Percentiles rank a stretch among this genome's conserved stretches.
phyloP scores from a whole-genome alignment of 768 basidiomycete genomes.

The Cytidiella melzeri region DNA sequence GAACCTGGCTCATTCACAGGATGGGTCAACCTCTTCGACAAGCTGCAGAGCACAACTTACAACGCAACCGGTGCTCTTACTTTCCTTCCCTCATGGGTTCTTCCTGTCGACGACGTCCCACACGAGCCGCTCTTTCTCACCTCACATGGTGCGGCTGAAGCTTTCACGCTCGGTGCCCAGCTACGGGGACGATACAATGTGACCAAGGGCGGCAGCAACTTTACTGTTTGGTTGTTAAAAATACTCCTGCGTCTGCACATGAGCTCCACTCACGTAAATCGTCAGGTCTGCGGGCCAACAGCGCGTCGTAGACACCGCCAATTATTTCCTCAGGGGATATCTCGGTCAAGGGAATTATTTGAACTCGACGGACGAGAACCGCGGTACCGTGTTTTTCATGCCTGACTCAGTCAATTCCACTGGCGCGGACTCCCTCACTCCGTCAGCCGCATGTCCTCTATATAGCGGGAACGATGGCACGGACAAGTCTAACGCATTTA shows the following conservation, averaged over 20 bases:
- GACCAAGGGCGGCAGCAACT: slow-evolving; percentile 33
- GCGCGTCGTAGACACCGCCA: slow-evolving; percentile 36
- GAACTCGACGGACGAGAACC: slow-evolving; percentile 24
- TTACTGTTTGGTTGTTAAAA: slow-evolving; percentile 44
- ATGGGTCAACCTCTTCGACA: slow-evolving; percentile 33
- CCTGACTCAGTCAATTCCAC: slow-evolving; percentile 37
- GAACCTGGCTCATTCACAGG: slow-evolving; percentile 36
- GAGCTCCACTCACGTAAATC: background rate
- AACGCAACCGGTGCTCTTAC: slow-evolving; percentile 32
- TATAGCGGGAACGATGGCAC: slow-evolving; percentile 30
- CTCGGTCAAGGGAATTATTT: slow-evolving; percentile 38
- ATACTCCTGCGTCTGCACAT: no score
- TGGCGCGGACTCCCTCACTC: slow-evolving; percentile 38
- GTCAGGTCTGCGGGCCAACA: slow-evolving; percentile 37
- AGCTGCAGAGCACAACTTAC: slow-evolving; percentile 36
- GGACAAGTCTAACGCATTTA: slow-evolving; percentile 23
- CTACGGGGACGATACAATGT: slow-evolving; percentile 35
- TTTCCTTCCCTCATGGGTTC: slow-evolving; percentile 36
- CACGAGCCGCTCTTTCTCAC: slow-evolving; percentile 36
- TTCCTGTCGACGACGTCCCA: slow-evolving; percentile 33
- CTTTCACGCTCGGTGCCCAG: slow-evolving; percentile 35
- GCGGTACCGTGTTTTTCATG: slow-evolving; percentile 30
- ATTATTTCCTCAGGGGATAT: slow-evolving; percentile 35
- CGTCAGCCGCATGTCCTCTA: slow-evolving; percentile 33
- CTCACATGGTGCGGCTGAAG: slow-evolving; percentile 33